phyloP scores from a whole-genome alignment of 495 filamentous ascomycete genomes.

The Letharia columbiana region DNA sequence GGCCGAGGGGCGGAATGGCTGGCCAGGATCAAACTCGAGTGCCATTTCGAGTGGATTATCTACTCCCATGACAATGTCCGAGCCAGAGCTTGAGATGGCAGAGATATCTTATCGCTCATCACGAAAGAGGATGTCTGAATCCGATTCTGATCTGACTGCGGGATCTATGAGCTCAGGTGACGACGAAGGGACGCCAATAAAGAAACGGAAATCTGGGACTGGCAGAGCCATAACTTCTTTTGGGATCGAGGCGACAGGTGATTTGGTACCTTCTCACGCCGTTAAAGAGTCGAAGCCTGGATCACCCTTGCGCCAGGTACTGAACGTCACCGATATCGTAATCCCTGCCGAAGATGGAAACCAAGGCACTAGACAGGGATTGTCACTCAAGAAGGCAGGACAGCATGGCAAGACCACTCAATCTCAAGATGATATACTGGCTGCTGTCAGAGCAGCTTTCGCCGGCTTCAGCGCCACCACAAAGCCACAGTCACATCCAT shows the following conservation, averaged over 20 bases:
- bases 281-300: conserved; percentile 7
- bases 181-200: conserved; percentile 9
- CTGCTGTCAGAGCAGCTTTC: conserved; percentile 12
- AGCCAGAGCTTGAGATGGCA: conserved; percentile 26
- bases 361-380: neutral
- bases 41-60: conserved; percentile 32
- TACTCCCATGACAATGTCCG: conserved; percentile 28
- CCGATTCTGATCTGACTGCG: conserved; percentile 6
- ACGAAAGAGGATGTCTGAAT: conserved; percentile 12
- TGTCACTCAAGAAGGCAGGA: conserved; percentile 15
- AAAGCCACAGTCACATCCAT: conserved; percentile 1
- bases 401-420: conserved; percentile 15
- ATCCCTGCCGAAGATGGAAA: conserved; percentile 4
- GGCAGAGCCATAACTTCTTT: conserved; percentile 6
- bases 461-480: neutral
- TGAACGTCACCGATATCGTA: conserved; percentile 17
- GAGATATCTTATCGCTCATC: conserved; percentile 18
- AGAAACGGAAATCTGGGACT: conserved; percentile 11
- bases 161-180: conserved; percentile 6
- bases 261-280: conserved; percentile 3
- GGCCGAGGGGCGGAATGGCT: conserved; percentile 65
- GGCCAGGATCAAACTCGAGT: conserved; percentile 47
- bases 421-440: conserved; percentile 9
- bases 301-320: conserved; percentile 16
- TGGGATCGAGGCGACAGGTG: conserved; percentile 6